Percentiles rank a stretch among this genome's conserved stretches.
These are phyloP conservation scores for Trichosporon asahii DNA, from an alignment of 1,284 basidiomycete species.

Conservation along the genomic window DNA sequence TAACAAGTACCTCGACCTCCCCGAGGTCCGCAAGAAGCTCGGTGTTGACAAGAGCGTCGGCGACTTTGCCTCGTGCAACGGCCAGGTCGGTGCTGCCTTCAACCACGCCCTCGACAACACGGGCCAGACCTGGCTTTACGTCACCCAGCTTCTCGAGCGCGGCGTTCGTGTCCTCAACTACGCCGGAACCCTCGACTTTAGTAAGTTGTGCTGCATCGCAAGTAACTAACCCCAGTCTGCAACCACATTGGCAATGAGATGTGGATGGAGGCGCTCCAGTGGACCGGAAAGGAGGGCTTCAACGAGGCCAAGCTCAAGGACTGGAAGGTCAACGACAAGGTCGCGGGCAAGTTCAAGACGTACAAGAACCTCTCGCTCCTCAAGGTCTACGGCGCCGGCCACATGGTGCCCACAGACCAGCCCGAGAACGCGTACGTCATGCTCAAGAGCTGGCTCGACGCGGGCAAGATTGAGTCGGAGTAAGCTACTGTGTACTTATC, in stretches of 20 bases:
- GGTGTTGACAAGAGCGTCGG: constrained; percentile 60
- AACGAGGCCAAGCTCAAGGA: constrained; percentile 50
- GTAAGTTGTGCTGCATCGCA: neutral
- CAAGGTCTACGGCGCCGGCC: constrained; percentile 45
- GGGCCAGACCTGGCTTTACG: constrained; percentile 56
- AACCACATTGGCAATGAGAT: constrained; percentile 66
- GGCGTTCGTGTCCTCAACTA: constrained; percentile 65
- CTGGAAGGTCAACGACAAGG: constrained; percentile 54
- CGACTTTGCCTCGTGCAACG: constrained; percentile 58
- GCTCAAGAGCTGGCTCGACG: constrained; percentile 48
- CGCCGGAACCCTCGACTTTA: constrained; percentile 63
- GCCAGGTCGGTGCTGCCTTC: constrained; percentile 50
- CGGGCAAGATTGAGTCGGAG: constrained; percentile 18
- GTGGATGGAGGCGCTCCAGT: constrained; percentile 63
- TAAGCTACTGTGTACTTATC: neutral
- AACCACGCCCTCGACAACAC: constrained; percentile 32
- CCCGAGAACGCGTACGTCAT: constrained; percentile 49
- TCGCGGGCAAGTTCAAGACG: constrained; percentile 60
- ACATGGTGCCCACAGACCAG: constrained; percentile 54
- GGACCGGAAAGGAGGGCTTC: constrained; percentile 62
- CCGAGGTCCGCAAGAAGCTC: constrained; percentile 57
- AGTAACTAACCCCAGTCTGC: constrained; percentile 54
- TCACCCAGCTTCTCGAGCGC: constrained; percentile 69
- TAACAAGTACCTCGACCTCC: constrained; percentile 58
- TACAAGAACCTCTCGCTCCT: constrained; percentile 58